Conservation (phyloP, 1,284 basidiomycete genomes). For the Bjerkandera adusta region DNA sequence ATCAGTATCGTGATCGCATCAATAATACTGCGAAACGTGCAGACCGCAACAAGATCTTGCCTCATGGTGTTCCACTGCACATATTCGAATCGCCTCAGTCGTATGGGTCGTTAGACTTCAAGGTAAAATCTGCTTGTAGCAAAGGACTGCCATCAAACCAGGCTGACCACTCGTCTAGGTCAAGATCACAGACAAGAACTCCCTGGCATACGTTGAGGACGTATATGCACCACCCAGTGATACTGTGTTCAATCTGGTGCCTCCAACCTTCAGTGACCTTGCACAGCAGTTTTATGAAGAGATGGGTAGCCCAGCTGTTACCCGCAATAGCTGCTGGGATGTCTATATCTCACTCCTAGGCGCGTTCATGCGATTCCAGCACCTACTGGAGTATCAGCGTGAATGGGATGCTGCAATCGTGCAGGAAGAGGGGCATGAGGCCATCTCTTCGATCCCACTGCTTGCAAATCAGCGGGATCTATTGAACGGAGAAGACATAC, state of each 20-base stretch:
- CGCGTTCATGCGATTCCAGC: no score
- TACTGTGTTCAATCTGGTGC: conserved; percentile 28
- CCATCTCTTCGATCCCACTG: no score
- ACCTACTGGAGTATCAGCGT: no score
- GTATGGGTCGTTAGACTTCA: conserved; percentile 24
- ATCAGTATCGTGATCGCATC: conserved; percentile 22
- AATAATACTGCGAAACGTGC: conserved; percentile 24
- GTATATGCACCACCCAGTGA: conserved; percentile 24
- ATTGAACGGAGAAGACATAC: no score
- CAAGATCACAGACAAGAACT: conserved; percentile 20
- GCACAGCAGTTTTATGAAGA: no score
- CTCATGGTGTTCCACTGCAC: conserved; percentile 28
- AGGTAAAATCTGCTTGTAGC: conserved; percentile 19
- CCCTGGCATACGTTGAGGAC: no score
- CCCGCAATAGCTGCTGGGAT: no score
- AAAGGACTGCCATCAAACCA: background rate
- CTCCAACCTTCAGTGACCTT: conserved; percentile 5
- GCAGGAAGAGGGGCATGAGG: no score
- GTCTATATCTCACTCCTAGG: no score
- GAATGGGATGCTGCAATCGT: no score
- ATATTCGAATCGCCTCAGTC: conserved; percentile 22
- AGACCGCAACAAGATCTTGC: conserved; percentile 31
- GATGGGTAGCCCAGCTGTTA: no score
- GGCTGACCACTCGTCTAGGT: conserved; percentile 11
- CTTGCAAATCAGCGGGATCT: no score